phyloP scores from a whole-genome alignment of 257 asterid species.

The Forsythia suspensa region DNA sequence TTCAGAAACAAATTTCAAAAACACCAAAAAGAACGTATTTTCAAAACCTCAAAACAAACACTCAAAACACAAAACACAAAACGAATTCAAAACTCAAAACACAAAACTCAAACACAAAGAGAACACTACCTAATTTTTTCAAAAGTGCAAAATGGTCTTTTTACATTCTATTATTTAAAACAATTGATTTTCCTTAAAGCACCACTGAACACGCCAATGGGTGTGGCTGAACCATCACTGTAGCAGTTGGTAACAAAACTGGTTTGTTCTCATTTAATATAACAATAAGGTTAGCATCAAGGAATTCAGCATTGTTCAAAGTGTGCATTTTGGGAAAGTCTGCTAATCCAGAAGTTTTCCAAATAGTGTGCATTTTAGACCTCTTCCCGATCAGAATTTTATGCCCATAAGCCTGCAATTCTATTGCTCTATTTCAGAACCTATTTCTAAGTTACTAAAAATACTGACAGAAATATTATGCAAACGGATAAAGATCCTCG shows the following conservation, averaged over 20 bases:
- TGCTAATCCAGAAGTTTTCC: slow-evolving; percentile 63
- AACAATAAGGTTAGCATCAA: slow-evolving; percentile 62
- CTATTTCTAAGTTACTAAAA: not conserved
- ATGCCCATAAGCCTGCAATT: slow-evolving; percentile 57
- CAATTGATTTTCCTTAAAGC: too few relatives aligned
- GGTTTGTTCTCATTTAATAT: slow-evolving; percentile 68
- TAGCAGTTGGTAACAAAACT: slow-evolving; percentile 71
- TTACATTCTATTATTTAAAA: too few relatives aligned
- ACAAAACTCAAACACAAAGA: too few relatives aligned
- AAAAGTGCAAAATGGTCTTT: too few relatives aligned
- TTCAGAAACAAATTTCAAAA: too few relatives aligned
- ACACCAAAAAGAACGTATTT: too few relatives aligned
- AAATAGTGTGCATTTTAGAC: slow-evolving; percentile 57
- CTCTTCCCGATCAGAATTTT: slow-evolving; percentile 73
- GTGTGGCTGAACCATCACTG: slow-evolving; percentile 76
- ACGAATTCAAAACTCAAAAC: too few relatives aligned
- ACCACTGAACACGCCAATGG: slow-evolving; percentile 68
- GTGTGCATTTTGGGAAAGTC: slow-evolving; percentile 75
- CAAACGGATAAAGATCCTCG: not conserved
- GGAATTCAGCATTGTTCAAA: slow-evolving; percentile 70
- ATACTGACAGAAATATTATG: not conserved
- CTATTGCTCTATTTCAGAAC: not conserved
- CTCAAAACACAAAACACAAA: too few relatives aligned
- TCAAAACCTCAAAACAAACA: too few relatives aligned
- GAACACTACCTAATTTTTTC: too few relatives aligned